Evolutionary conservation across 1,284 basidiomycete species (phyloP).

Genomic region (Neolentinus lepideus): DNA sequence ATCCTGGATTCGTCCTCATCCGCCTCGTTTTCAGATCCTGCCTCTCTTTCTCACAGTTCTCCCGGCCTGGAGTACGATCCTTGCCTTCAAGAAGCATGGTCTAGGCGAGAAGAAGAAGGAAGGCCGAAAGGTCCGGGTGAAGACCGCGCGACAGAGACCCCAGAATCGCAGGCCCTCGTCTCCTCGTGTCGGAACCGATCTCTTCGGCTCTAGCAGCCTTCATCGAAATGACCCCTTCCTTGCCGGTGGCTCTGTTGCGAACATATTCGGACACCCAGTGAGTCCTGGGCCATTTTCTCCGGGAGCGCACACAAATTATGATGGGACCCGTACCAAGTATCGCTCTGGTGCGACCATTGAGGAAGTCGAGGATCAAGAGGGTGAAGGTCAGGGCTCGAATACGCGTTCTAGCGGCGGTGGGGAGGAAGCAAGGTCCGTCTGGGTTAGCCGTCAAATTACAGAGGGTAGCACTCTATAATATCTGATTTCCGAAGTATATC

Average conservation of each 20-base stretch:
- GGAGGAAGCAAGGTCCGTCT: background rate
- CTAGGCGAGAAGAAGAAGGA: slow-evolving; percentile 1
- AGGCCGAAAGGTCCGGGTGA: background rate
- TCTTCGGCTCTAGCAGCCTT: no score
- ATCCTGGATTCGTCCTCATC: background rate
- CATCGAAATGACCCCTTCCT: no score
- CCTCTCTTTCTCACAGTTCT: slow-evolving; percentile 12
- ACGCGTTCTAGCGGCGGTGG: background rate
- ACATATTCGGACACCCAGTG: no score
- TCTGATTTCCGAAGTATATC: background rate
- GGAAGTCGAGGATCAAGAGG: background rate
- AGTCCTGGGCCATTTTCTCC: background rate
- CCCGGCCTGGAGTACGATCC: slow-evolving; percentile 8
- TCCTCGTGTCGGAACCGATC: background rate
- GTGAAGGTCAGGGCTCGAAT: background rate
- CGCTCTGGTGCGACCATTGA: background rate
- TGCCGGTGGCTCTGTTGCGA: no score
- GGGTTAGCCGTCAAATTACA: no score
- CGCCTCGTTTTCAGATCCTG: slow-evolving; percentile 6
- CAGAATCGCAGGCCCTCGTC: background rate
- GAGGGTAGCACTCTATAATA: background rate
- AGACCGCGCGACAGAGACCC: background rate
- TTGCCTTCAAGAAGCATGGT: slow-evolving; percentile 8
- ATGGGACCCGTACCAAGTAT: background rate
- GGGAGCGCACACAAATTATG: background rate